phyloP scores from a whole-genome alignment of 768 basidiomycete species.

The Mycena belliarum region DNA sequence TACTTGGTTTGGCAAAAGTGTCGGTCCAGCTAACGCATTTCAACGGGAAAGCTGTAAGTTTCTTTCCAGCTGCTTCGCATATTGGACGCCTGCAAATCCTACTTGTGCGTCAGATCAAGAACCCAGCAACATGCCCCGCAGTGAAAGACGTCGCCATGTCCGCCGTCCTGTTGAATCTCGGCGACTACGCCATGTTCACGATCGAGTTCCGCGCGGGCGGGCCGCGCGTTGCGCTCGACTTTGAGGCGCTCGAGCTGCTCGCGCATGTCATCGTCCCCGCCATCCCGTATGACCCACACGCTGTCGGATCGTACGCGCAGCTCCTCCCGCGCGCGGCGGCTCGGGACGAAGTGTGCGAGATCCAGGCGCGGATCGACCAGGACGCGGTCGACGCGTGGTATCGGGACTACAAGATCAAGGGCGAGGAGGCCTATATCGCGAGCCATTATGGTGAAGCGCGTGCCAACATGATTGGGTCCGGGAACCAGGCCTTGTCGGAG shows the following conservation, averaged over 20 bases:
- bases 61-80: no score
- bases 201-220: slow-evolving; percentile 18
- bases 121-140: neutral
- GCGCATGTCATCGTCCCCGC: slow-evolving; percentile 9
- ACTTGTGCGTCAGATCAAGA: neutral
- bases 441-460: slow-evolving; percentile 19
- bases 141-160: slow-evolving; percentile 7
- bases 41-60: slow-evolving; percentile 10
- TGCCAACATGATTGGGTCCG: slow-evolving; percentile 10
- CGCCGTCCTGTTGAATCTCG: slow-evolving; percentile 14
- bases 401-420: slow-evolving; percentile 10
- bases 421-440: slow-evolving; percentile 10
- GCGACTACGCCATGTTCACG: slow-evolving; percentile 14
- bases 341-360: slow-evolving; percentile 4
- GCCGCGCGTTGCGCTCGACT: slow-evolving; percentile 13
- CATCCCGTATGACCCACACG: slow-evolving; percentile 9
- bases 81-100: no score
- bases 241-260: slow-evolving; percentile 14
- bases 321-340: slow-evolving; percentile 10
- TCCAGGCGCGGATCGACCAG: neutral
- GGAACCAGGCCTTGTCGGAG: slow-evolving; percentile 5
- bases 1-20: slow-evolving; percentile 1
- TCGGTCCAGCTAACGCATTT: slow-evolving; percentile 5
- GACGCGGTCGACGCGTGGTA: slow-evolving; percentile 10
- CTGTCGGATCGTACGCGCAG: neutral